phyloP scores from a whole-genome alignment of 176 grass and related monocot species.

The Dendrocalamus sinicus region DNA sequence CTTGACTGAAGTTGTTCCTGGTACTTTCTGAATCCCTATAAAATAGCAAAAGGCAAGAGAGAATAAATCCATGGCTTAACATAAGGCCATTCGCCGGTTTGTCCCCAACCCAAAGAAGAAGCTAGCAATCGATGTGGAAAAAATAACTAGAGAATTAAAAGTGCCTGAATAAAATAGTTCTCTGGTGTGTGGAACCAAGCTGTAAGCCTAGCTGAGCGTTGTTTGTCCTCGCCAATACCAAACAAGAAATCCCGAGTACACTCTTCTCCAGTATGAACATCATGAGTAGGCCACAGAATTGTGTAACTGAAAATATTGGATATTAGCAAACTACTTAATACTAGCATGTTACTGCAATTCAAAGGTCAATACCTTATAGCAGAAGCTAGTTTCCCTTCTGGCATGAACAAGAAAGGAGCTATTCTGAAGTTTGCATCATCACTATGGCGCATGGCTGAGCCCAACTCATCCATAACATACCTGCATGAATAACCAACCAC shows the following conservation, averaged over 20 bases:
- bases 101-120: background rate
- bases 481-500: constrained; percentile 54
- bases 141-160: background rate
- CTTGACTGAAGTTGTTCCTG: constrained; percentile 70
- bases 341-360: background rate
- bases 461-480: constrained; percentile 99
- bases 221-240: constrained; percentile 83
- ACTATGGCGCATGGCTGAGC: constrained; percentile 85
- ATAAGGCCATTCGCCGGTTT: background rate
- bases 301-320: constrained; percentile 78
- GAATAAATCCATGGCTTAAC: constrained; percentile 16
- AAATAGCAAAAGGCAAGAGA: constrained; percentile 17
- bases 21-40: constrained; percentile 80
- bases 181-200: constrained; percentile 97
- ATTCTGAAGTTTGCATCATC: constrained; percentile 87
- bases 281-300: constrained; percentile 78
- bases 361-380: constrained; percentile 74
- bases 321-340: constrained; percentile 39
- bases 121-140: constrained; percentile 13
- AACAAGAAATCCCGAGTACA: constrained; percentile 90
- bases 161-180: constrained; percentile 90
- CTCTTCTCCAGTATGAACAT: constrained; percentile 79
- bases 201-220: constrained; percentile 94
- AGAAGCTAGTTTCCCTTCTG: constrained; percentile 74
- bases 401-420: constrained; percentile 93